Conservation (phyloP, 169 alveolate species). For the Plasmodium inui region DNA sequence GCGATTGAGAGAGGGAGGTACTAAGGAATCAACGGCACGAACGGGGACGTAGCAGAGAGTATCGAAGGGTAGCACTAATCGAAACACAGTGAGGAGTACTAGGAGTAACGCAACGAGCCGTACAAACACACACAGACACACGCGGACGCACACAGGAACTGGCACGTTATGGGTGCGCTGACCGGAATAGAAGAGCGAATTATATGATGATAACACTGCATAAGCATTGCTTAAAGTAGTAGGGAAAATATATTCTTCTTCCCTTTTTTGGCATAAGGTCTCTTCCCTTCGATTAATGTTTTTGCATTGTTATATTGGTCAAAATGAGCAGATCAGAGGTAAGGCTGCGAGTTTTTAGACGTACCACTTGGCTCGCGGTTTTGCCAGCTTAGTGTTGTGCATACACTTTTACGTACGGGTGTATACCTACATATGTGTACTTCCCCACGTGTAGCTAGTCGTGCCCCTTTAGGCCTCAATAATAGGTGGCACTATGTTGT, state of each 20-base stretch:
- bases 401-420: not conserved
- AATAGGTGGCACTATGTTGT: not conserved
- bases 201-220: slow-evolving; percentile 18
- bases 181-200: not conserved
- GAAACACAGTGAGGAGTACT: not conserved
- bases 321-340: slow-evolving; percentile 53
- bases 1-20: not conserved
- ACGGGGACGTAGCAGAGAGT: not conserved
- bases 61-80: not conserved
- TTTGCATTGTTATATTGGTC: slow-evolving; percentile 17
- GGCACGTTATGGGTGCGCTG: slow-evolving; percentile 20
- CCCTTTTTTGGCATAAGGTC: not conserved
- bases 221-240: not conserved
- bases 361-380: not conserved
- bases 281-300: slow-evolving; percentile 12
- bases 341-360: slow-evolving; percentile 1
- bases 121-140: not conserved
- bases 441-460: not conserved
- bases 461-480: not conserved
- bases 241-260: not conserved
- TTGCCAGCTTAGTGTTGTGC: not conserved
- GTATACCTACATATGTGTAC: not conserved
- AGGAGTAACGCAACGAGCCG: not conserved
- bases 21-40: not conserved
- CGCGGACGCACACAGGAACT: not conserved